These are phyloP conservation scores for Backusella parvicylindrica DNA, from an alignment of 192 early-diverging fungal species.

Conservation along the genomic window DNA sequence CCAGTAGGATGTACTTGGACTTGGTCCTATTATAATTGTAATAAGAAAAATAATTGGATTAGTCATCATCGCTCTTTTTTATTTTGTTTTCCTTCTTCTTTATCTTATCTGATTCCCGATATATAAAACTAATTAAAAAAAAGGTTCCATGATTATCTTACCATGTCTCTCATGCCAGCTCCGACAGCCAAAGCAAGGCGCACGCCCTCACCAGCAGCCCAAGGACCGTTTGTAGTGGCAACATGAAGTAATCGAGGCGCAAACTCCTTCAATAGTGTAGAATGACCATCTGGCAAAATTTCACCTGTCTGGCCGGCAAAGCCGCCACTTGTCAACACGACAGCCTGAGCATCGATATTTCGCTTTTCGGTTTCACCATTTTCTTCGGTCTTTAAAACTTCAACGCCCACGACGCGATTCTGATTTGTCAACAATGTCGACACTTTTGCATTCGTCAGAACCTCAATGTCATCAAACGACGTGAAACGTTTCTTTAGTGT, in stretches of 20 bases:
- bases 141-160: not conserved
- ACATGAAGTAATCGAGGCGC: conserved; percentile 41
- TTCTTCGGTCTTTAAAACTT: conserved; percentile 4
- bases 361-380: conserved; percentile 30
- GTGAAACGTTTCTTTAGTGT: conserved; percentile 49
- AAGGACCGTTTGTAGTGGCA: conserved; percentile 79
- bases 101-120: not conserved
- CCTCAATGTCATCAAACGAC: conserved; percentile 17
- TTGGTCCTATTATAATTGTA: conserved; percentile 51
- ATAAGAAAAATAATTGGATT: not conserved
- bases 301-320: conserved; percentile 69
- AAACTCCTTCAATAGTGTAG: conserved; percentile 54
- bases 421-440: conserved; percentile 46
- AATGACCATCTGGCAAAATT: conserved; percentile 21
- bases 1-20: conserved; percentile 87
- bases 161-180: conserved; percentile 62
- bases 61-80: not conserved
- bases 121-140: too few species aligned
- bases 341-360: conserved; percentile 41
- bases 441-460: conserved; percentile 41
- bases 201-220: conserved; percentile 81
- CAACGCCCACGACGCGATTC: conserved; percentile 59
- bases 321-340: conserved; percentile 81
- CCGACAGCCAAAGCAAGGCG: conserved; percentile 59
- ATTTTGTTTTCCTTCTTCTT: not conserved